These are phyloP conservation scores for Nemophila menziesii DNA, from an alignment of 257 asterid genomes.

Conservation along the genomic window DNA sequence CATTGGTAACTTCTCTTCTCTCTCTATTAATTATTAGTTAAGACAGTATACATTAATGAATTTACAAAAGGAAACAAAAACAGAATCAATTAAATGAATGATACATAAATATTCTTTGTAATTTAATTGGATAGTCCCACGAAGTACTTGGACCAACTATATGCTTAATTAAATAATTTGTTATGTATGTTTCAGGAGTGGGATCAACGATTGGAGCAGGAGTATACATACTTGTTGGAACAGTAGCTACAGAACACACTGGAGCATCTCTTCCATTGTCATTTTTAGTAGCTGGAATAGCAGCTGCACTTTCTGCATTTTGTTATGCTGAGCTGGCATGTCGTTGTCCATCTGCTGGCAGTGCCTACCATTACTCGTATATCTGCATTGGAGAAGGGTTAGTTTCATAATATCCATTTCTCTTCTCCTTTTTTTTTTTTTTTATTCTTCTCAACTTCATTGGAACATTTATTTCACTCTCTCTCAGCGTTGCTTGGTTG, in stretches of 20 bases:
- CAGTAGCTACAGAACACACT: conserved; percentile 95
- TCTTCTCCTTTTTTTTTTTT: conserved; percentile 3
- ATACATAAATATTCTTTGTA: not conserved
- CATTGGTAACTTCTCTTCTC: conserved; percentile 30
- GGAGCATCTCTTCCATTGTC: conserved; percentile 93
- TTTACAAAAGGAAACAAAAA: not conserved
- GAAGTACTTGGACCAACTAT: not conserved
- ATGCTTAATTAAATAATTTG: conserved; percentile 6
- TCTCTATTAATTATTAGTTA: too few species aligned
- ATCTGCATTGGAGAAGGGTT: conserved; percentile 87
- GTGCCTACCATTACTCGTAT: conserved; percentile 96
- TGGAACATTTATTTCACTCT: too few species aligned
- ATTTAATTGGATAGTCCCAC: not conserved
- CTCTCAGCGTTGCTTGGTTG: conserved; percentile 83
- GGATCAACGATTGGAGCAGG: conserved; percentile 97
- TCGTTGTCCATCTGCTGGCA: conserved; percentile 97
- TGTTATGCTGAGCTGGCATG: conserved; percentile 91
- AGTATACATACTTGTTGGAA: conserved; percentile 84
- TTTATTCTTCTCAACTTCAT: too few species aligned
- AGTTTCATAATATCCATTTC: not conserved
- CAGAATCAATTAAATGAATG: too few species aligned
- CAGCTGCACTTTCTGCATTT: conserved; percentile 94
- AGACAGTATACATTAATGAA: too few species aligned
- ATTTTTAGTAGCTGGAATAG: conserved; percentile 82
- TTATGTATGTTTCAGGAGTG: conserved; percentile 54